Evolutionary conservation across 768 basidiomycete genomes (phyloP).

Genomic region (Hysterangium stoloniferum): DNA sequence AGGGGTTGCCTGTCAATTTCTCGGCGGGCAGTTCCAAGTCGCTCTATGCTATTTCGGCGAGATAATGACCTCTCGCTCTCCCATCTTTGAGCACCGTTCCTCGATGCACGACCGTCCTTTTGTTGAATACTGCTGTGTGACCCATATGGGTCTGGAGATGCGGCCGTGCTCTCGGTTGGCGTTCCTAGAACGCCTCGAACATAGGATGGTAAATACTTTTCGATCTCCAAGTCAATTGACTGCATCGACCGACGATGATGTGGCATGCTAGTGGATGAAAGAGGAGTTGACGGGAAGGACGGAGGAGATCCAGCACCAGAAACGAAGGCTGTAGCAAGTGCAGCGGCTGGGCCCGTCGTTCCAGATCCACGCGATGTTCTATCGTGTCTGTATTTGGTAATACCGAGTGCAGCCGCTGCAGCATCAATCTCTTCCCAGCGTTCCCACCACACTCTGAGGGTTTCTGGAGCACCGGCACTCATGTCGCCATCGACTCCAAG

Average conservation of each 20-base stretch:
- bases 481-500: slow-evolving; percentile 51
- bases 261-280: neutral
- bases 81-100: no score
- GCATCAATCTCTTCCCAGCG: slow-evolving; percentile 63
- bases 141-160: neutral
- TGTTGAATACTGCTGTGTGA: no score
- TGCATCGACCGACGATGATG: slow-evolving; percentile 1
- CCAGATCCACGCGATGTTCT: slow-evolving; percentile 1
- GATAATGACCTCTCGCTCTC: neutral
- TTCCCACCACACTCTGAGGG: slow-evolving; percentile 59
- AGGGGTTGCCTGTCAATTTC: no score
- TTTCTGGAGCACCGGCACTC: slow-evolving; percentile 61
- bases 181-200: neutral
- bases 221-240: slow-evolving; percentile 3
- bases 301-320: neutral
- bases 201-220: neutral
- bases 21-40: no score
- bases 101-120: no score
- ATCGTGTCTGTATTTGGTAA: slow-evolving; percentile 8
- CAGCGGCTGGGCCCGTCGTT: neutral
- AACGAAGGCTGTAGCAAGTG: slow-evolving; percentile 3
- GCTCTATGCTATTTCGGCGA: neutral
- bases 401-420: slow-evolving; percentile 32
- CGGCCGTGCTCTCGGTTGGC: neutral
- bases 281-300: neutral